Evolutionary conservation across 2,329 filamentous ascomycete genomes (phyloP).

Genomic region (Xylaria sp.): DNA sequence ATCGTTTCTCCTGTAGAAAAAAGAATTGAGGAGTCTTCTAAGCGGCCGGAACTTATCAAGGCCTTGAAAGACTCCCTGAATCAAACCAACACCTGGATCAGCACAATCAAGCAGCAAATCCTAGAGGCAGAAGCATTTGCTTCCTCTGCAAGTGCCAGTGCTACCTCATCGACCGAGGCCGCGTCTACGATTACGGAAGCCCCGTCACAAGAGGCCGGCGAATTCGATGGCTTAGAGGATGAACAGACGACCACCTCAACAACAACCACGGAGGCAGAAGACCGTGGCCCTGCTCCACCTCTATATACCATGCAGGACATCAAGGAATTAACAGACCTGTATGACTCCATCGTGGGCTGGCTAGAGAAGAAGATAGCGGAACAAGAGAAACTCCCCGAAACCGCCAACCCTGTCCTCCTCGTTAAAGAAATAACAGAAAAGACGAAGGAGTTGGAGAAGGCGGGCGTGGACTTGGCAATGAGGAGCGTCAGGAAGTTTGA

Average conservation of each 20-base stretch:
- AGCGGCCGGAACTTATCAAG: conserved; percentile 76
- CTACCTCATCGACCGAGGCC: conserved; percentile 55
- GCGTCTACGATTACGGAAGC: conserved; percentile 59
- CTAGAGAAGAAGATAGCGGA: conserved; percentile 75
- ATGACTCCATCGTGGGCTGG: conserved; percentile 76
- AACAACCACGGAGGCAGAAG: conserved; percentile 59
- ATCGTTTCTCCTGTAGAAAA: conserved; percentile 82
- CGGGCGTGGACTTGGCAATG: conserved; percentile 75
- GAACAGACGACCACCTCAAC: conserved; percentile 59
- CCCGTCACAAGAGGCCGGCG: conserved; percentile 58
- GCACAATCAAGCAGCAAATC: conserved; percentile 76
- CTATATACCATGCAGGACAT: conserved; percentile 81
- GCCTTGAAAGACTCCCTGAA: conserved; percentile 76
- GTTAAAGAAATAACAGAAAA: conserved; percentile 77
- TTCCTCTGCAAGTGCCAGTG: conserved; percentile 62
- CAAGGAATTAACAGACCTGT: conserved; percentile 69
- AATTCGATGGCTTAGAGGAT: conserved; percentile 83
- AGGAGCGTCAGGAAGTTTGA: conserved; percentile 71
- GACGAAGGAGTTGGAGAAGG: conserved; percentile 76
- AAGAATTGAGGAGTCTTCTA: conserved; percentile 76
- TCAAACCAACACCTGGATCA: conserved; percentile 76
- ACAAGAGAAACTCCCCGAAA: conserved; percentile 75
- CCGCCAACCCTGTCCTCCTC: conserved; percentile 80
- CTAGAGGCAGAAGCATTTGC: conserved; percentile 72
- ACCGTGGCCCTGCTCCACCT: conserved; percentile 68